phyloP scores from a whole-genome alignment of 768 basidiomycete genomes.

The Suillus brevipes region DNA sequence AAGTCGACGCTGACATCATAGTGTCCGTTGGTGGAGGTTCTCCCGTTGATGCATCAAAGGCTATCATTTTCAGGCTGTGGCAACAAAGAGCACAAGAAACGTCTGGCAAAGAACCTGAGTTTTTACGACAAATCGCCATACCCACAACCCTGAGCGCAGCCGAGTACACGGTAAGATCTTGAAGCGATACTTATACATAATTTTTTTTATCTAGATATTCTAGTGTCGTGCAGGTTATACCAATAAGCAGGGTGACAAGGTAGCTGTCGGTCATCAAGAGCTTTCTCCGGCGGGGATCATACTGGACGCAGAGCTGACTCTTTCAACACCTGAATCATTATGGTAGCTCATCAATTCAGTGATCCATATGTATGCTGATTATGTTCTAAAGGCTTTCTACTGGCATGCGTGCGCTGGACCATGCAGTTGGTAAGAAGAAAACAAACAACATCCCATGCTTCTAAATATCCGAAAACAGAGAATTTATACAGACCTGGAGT shows the following conservation, averaged over 20 bases:
- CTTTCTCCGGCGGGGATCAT: slow-evolving; percentile 74
- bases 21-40: slow-evolving; percentile 80
- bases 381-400: slow-evolving; percentile 62
- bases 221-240: slow-evolving; percentile 72
- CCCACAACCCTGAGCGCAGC: slow-evolving; percentile 83
- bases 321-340: slow-evolving; percentile 70
- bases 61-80: slow-evolving; percentile 63
- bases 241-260: slow-evolving; percentile 67
- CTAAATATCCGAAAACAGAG: slow-evolving; percentile 33
- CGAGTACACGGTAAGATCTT: slow-evolving; percentile 58
- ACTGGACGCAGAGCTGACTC: slow-evolving; percentile 73
- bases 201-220: background rate
- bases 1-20: slow-evolving; percentile 63
- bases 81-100: slow-evolving; percentile 36
- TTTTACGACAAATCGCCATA: slow-evolving; percentile 69
- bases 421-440: slow-evolving; percentile 60
- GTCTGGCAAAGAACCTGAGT: slow-evolving; percentile 40
- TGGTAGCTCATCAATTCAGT: slow-evolving; percentile 47
- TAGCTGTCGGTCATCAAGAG: slow-evolving; percentile 49
- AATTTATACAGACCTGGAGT: slow-evolving; percentile 59
- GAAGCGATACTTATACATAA: background rate
- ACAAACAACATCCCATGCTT: background rate
- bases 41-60: slow-evolving; percentile 77
- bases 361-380: slow-evolving; percentile 8
- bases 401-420: slow-evolving; percentile 77